These are phyloP conservation scores for Mycena chlorophos DNA, from an alignment of 768 basidiomycete genomes.

Conservation along the genomic window DNA sequence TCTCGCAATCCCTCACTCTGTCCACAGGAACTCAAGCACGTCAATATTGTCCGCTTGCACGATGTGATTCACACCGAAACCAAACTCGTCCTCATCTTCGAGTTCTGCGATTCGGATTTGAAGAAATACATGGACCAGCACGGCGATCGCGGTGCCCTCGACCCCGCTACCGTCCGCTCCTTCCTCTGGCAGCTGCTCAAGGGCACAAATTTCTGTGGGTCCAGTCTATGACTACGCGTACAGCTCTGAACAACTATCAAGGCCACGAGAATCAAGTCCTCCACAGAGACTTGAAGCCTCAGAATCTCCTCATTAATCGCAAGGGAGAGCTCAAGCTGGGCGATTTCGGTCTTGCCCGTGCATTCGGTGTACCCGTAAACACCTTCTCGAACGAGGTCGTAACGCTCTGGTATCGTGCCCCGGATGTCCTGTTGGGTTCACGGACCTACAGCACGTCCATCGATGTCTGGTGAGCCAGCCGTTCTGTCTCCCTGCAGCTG, in stretches of 20 bases:
- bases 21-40: conserved; percentile 82
- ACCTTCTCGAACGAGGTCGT: conserved; percentile 99
- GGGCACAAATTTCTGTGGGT: conserved; percentile 89
- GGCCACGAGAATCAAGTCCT: conserved; percentile 93
- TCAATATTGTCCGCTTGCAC: conserved; percentile 96
- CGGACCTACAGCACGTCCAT: conserved; percentile 98
- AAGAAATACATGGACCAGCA: conserved; percentile 99
- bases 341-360: conserved; percentile 95
- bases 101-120: conserved; percentile 96
- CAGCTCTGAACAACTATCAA: neutral
- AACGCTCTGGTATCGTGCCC: conserved; percentile 97
- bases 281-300: conserved; percentile 97
- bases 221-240: too few relatives aligned
- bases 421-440: conserved; percentile 95
- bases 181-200: conserved; percentile 98
- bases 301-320: conserved; percentile 95
- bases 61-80: conserved; percentile 99
- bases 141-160: conserved; percentile 93
- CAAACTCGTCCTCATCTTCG: conserved; percentile 96
- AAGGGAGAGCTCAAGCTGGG: conserved; percentile 97
- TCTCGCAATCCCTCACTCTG: neutral
- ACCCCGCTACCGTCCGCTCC: conserved; percentile 85
- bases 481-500: too few relatives aligned
- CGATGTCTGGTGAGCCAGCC: conserved; percentile 84
- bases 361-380: conserved; percentile 98